Evolutionary conservation across 495 filamentous ascomycete species (phyloP), one percentile per base, ranked within the genome.

Genomic region (Aspergillus incahuasiensis): DNA sequence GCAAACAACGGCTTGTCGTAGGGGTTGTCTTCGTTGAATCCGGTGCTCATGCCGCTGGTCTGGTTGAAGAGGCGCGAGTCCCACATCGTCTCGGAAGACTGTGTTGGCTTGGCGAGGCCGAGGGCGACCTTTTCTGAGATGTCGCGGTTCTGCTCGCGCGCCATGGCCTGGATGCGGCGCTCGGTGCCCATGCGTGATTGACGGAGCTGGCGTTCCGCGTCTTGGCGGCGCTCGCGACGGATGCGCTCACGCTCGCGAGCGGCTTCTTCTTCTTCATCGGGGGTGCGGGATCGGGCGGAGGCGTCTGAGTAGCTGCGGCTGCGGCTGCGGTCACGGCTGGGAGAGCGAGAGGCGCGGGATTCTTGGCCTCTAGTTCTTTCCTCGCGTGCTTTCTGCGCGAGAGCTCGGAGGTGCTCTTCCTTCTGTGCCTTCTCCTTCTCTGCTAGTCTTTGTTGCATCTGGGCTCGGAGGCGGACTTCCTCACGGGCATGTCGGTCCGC

Each of bases 1-100:
- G 92, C 91, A 69, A 99, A 99, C 16, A 99, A 75, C 48, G 95
- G 94, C 69, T 96, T 97, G 71, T 97, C 95, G 76, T 97, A 99
- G 1, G 85, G 84, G 62, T 99, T 91, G 68, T 99, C 95, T 69
- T 99, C 94, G 68, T 99, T 99, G 80, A 96, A 92, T 19, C 94
- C 95, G 30, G 81, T 67, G 59, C 86, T 83, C 72, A 99, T 94
- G 12, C 92, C 95, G 62, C 86, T 89, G 18, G 83, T 87, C 74
- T 95, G 91, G 71, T 97, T 96, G 74, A 99, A 99, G 39, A 99
- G 73, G 46, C 94, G 82, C 3, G 90, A 95, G 71, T 99, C 94
- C 77, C 90, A 99, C 94, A 97, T 97, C 19, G 88, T 79, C 69
- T 97, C 94, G 12, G 83, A 83, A 12, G 84, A 87, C 69, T 90